phyloP scores from a whole-genome alignment of 768 basidiomycete genomes.

The Infundibulicybe gibba region DNA sequence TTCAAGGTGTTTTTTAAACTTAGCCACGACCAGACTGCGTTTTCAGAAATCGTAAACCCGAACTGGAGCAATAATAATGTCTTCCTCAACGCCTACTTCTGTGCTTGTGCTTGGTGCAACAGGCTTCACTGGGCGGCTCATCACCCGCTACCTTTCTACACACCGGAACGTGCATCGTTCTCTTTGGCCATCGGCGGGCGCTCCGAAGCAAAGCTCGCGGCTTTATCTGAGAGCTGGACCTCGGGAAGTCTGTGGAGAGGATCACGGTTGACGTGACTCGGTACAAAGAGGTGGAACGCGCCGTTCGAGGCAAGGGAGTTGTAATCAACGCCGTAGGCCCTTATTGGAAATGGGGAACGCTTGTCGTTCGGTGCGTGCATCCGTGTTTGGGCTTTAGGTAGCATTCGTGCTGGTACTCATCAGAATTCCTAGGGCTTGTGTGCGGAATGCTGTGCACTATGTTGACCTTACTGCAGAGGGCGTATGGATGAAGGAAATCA shows the following conservation, averaged over 20 bases:
- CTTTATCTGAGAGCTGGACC: neutral
- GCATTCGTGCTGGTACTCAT: neutral
- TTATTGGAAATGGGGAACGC: slow-evolving; percentile 68
- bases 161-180: slow-evolving; percentile 61
- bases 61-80: no score
- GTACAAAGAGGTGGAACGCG: slow-evolving; percentile 46
- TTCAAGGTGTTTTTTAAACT: no score
- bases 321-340: slow-evolving; percentile 80
- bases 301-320: slow-evolving; percentile 56
- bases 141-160: slow-evolving; percentile 58
- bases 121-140: slow-evolving; percentile 71
- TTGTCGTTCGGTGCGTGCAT: slow-evolving; percentile 57
- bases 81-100: no score
- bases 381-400: neutral
- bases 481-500: slow-evolving; percentile 61
- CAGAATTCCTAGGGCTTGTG: slow-evolving; percentile 54
- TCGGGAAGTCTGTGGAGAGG: no score
- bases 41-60: no score
- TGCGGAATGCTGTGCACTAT: slow-evolving; percentile 72
- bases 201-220: slow-evolving; percentile 57
- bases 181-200: slow-evolving; percentile 69
- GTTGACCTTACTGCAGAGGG: slow-evolving; percentile 81
- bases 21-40: no score
- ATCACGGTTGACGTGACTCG: slow-evolving; percentile 53
- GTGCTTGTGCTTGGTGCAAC: slow-evolving; percentile 67